These are phyloP conservation scores for Cryphonectria radicalis DNA, from an alignment of 2,329 filamentous ascomycete genomes.

Conservation along the genomic window DNA sequence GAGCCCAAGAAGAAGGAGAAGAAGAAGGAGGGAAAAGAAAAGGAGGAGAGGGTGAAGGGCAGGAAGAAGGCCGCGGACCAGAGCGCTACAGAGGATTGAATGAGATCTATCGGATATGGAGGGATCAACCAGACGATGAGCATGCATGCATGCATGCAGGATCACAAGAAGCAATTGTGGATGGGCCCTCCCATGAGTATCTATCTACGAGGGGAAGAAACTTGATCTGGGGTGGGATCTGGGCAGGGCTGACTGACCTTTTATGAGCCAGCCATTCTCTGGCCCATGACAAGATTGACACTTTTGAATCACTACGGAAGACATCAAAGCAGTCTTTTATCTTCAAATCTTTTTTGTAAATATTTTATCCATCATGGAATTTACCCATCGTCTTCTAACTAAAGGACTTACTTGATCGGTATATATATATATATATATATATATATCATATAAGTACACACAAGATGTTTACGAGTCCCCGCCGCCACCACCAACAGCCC, in stretches of 20 bases:
- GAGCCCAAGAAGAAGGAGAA: slow-evolving; percentile 75
- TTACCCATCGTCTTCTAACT: background rate
- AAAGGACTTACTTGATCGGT: background rate
- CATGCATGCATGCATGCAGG: background rate
- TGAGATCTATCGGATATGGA: background rate
- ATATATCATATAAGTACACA: background rate
- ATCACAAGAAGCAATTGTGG: no score
- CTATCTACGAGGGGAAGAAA: no score
- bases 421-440: background rate
- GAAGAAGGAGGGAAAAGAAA: slow-evolving; percentile 60
- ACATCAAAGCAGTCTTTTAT: background rate
- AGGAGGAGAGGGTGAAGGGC: slow-evolving; percentile 75
- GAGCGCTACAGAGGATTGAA: background rate
- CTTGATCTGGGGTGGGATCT: no score
- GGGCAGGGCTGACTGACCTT: no score
- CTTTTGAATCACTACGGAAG: no score
- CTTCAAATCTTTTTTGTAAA: background rate
- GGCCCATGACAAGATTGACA: background rate
- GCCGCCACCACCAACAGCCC: background rate
- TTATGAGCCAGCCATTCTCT: no score
- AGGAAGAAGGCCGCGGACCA: slow-evolving; percentile 52
- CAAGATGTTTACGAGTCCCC: background rate
- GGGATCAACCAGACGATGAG: background rate
- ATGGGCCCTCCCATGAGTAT: no score
- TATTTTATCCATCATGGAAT: background rate